Conservation (phyloP, 805 yeast genomes). For the Yarrowia deformans region DNA sequence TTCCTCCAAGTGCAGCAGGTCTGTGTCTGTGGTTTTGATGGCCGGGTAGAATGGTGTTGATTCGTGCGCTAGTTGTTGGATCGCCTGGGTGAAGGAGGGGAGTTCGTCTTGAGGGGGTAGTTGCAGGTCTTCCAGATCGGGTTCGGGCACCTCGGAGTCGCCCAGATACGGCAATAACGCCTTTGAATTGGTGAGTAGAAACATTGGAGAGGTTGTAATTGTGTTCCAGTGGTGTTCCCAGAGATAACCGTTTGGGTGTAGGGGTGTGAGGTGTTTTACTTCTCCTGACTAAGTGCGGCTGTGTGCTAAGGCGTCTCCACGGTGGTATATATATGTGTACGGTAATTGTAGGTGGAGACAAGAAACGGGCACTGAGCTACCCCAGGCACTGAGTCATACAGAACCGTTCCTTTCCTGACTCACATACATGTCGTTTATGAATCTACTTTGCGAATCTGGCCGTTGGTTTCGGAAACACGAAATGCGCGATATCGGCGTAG, state of each 20-base stretch:
- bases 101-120: slow-evolving; percentile 1
- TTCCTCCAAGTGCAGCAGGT: slow-evolving; percentile 8
- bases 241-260: background rate
- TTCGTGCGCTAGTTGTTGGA: slow-evolving; percentile 18
- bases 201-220: background rate
- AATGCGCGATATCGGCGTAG: too few species aligned
- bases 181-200: slow-evolving; percentile 15
- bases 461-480: too few species aligned
- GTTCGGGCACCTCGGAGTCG: background rate
- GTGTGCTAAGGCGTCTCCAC: background rate
- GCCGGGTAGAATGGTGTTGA: slow-evolving; percentile 14
- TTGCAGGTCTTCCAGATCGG: background rate
- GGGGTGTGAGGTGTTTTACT: background rate
- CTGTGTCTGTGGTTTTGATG: slow-evolving; percentile 30
- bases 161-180: slow-evolving; percentile 16
- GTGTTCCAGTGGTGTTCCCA: background rate
- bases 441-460: background rate
- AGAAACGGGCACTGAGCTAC: too few species aligned
- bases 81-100: slow-evolving; percentile 25
- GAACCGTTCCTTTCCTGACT: background rate
- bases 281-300: slow-evolving; percentile 8
- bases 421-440: background rate
- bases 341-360: too few species aligned
- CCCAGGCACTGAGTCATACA: background rate
- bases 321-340: background rate